Percentiles rank a stretch among this genome's conserved stretches.
Conservation (phyloP, 1,139 yeast genomes). For the Kodamaea sp. region DNA sequence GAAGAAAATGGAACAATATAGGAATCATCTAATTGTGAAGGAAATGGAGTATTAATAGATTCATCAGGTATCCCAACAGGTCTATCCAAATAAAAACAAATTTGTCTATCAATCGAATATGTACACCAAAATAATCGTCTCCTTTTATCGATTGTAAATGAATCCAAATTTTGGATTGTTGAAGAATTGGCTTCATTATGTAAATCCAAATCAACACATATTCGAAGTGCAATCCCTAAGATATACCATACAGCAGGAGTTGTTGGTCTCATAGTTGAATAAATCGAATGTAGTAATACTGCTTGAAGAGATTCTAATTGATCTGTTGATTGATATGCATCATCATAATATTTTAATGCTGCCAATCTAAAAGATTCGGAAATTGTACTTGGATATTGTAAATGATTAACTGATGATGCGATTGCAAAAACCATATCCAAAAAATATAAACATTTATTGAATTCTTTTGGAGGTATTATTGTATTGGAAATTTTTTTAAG, state of each 20-base stretch:
- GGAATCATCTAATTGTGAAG: constrained; percentile 73
- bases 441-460: constrained; percentile 50
- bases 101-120: constrained; percentile 76
- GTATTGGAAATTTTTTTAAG: constrained; percentile 28
- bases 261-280: constrained; percentile 71
- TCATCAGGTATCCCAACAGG: constrained; percentile 78
- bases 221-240: constrained; percentile 72
- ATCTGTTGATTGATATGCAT: constrained; percentile 55
- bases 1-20: constrained; percentile 36
- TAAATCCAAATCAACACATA: constrained; percentile 79
- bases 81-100: constrained; percentile 67
- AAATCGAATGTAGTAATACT: constrained; percentile 60
- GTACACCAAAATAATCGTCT: constrained; percentile 88
- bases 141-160: constrained; percentile 62
- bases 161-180: constrained; percentile 33
- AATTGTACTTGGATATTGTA: constrained; percentile 63
- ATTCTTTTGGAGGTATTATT: constrained; percentile 46
- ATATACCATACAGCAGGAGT: constrained; percentile 94
- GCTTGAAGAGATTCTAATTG: constrained; percentile 73
- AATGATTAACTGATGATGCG: constrained; percentile 70
- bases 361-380: constrained; percentile 72
- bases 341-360: constrained; percentile 56
- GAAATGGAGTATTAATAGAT: constrained; percentile 60
- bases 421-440: constrained; percentile 76
- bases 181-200: constrained; percentile 52